phyloP scores from a whole-genome alignment of 2,329 filamentous ascomycete species.

The Lojkania enalia region DNA sequence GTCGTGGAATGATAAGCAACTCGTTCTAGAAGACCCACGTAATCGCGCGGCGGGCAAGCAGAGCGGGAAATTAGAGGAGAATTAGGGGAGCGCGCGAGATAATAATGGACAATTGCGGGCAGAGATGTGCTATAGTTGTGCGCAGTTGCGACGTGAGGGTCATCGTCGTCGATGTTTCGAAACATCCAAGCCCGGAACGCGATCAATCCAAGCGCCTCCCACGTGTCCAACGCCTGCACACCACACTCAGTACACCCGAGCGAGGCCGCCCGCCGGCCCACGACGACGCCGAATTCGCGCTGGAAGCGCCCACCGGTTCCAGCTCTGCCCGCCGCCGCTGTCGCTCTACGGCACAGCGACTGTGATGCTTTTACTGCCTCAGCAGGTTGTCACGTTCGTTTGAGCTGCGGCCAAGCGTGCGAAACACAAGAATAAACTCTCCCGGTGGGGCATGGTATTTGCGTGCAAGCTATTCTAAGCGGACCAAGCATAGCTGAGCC shows the following conservation, averaged over 20 bases:
- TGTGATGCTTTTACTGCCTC: constrained; percentile 10
- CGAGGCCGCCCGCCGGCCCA: no score
- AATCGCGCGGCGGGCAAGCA: neutral
- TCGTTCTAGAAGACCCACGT: constrained; percentile 12
- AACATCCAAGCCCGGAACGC: no score
- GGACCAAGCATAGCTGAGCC: constrained; percentile 10
- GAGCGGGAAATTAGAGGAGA: constrained; percentile 5
- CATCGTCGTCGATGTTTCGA: constrained; percentile 7
- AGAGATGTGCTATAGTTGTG: neutral
- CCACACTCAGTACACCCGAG: no score
- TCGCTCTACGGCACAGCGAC: constrained; percentile 4
- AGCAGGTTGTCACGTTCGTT: constrained; percentile 6
- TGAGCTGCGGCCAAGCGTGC: constrained; percentile 12
- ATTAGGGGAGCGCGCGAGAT: constrained; percentile 3
- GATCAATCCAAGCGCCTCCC: neutral
- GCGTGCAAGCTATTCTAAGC: constrained; percentile 23
- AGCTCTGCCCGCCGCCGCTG: constrained; percentile 6
- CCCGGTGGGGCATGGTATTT: neutral
- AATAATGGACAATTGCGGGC: neutral
- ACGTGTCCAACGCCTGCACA: no score
- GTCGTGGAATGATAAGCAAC: constrained; percentile 20
- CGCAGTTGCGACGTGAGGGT: neutral
- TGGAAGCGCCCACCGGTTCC: constrained; percentile 8
- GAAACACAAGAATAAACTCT: constrained; percentile 10
- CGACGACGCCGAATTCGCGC: neutral